phyloP scores from a whole-genome alignment of 306 rosid genomes.

The Neltuma alba region DNA sequence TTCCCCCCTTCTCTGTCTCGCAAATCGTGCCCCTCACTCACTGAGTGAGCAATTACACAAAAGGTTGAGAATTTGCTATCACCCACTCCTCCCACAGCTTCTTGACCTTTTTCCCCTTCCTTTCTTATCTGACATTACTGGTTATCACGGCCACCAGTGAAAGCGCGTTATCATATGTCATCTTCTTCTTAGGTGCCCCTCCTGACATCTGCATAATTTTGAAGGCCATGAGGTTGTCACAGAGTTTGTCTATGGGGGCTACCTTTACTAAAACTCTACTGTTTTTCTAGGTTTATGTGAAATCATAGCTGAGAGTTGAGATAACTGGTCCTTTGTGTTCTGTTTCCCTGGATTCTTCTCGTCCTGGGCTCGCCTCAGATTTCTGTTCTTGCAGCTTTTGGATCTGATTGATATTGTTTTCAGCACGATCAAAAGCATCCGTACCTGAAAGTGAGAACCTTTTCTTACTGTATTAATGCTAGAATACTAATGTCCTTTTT shows the following conservation, averaged over 20 bases:
- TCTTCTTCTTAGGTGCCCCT: background rate
- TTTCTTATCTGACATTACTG: background rate
- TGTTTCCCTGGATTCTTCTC: background rate
- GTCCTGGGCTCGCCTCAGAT: background rate
- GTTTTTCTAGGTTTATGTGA: background rate
- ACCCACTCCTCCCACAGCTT: background rate
- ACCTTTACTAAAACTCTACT: background rate
- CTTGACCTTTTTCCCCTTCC: background rate
- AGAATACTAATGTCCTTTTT: background rate
- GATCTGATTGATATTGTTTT: background rate
- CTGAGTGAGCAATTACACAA: background rate
- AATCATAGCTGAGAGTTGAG: background rate
- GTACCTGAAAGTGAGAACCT: background rate
- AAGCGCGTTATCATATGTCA: background rate
- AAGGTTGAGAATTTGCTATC: background rate
- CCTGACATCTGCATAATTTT: background rate
- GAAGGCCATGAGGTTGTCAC: background rate
- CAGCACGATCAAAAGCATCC: background rate
- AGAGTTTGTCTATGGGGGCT: background rate
- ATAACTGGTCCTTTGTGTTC: background rate
- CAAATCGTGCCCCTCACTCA: background rate
- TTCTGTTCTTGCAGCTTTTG: slow-evolving; percentile 2
- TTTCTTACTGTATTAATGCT: background rate
- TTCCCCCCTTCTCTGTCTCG: background rate
- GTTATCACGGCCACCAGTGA: slow-evolving; percentile 7